These are phyloP conservation scores for Haplosporangium gracile DNA, from an alignment of 192 early-diverging fungal species.

Conservation along the genomic window DNA sequence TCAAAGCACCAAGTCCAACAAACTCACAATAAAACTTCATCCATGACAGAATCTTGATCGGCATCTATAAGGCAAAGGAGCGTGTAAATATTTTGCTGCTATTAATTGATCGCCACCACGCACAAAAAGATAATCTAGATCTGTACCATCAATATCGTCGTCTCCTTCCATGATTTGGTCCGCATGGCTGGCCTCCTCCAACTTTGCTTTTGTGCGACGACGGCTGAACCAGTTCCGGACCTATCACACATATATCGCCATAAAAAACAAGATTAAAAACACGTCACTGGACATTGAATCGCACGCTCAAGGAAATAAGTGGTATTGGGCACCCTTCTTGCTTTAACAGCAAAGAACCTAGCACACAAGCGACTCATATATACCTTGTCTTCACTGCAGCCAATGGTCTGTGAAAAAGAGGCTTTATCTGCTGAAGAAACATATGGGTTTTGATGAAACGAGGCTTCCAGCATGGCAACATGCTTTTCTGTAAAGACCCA, in stretches of 20 bases:
- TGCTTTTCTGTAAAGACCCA: slow-evolving; percentile 29
- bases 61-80: not conserved
- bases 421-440: slow-evolving; percentile 3
- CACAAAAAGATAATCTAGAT: not conserved
- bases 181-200: not conserved
- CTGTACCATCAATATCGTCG: slow-evolving; percentile 1
- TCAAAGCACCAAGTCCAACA: not conserved
- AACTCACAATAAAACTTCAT: not conserved
- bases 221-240: slow-evolving; percentile 37
- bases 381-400: slow-evolving; percentile 39
- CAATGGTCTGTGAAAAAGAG: slow-evolving; percentile 20
- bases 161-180: not conserved
- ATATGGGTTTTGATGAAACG: slow-evolving; percentile 13
- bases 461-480: slow-evolving; percentile 12
- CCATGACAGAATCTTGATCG: not conserved
- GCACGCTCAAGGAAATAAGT: not conserved
- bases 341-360: no score
- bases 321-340: no score
- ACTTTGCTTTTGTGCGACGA: slow-evolving; percentile 20
- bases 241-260: slow-evolving; percentile 1
- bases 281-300: not conserved
- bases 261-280: not conserved
- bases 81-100: not conserved
- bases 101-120: not conserved
- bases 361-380: not conserved